Evolutionary conservation across 495 filamentous ascomycete species (phyloP).

Genomic region (Daldinia bambusicola): DNA sequence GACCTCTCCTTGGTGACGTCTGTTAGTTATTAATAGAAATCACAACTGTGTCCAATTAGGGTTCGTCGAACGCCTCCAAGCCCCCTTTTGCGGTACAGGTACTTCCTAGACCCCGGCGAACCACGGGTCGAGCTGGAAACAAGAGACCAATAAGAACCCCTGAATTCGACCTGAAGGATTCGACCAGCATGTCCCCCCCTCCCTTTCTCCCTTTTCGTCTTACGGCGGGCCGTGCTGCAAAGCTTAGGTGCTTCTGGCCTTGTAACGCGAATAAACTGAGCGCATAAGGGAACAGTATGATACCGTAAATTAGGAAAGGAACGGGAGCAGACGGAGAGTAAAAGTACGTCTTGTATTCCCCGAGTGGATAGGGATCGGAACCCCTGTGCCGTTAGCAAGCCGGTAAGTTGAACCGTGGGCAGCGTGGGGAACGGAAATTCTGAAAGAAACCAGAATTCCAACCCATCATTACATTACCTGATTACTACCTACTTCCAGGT

Average conservation of each 20-base stretch:
- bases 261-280: slow-evolving; percentile 16
- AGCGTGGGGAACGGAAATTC: slow-evolving; percentile 13
- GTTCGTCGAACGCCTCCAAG: slow-evolving; percentile 24
- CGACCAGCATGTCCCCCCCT: slow-evolving; percentile 8
- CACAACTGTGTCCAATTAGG: slow-evolving; percentile 29
- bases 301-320: slow-evolving; percentile 7
- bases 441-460: slow-evolving; percentile 7
- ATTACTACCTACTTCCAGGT: too few relatives aligned
- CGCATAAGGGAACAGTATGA: slow-evolving; percentile 16
- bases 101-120: slow-evolving; percentile 24
- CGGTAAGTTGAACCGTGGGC: slow-evolving; percentile 28
- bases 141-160: slow-evolving; percentile 21
- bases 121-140: slow-evolving; percentile 41
- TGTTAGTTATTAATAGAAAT: slow-evolving; percentile 43
- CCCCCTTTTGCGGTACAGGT: slow-evolving; percentile 36
- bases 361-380: slow-evolving; percentile 11
- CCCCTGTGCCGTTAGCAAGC: slow-evolving; percentile 31
- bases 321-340: not conserved
- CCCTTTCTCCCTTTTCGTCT: slow-evolving; percentile 19
- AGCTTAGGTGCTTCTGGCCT: slow-evolving; percentile 29
- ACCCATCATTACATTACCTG: too few relatives aligned
- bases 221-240: slow-evolving; percentile 41
- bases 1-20: slow-evolving; percentile 29
- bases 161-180: slow-evolving; percentile 37
- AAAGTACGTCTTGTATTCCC: slow-evolving; percentile 12